Evolutionary conservation across 2,329 filamentous ascomycete species (phyloP).

Genomic region (Pyrenophora graminea): DNA sequence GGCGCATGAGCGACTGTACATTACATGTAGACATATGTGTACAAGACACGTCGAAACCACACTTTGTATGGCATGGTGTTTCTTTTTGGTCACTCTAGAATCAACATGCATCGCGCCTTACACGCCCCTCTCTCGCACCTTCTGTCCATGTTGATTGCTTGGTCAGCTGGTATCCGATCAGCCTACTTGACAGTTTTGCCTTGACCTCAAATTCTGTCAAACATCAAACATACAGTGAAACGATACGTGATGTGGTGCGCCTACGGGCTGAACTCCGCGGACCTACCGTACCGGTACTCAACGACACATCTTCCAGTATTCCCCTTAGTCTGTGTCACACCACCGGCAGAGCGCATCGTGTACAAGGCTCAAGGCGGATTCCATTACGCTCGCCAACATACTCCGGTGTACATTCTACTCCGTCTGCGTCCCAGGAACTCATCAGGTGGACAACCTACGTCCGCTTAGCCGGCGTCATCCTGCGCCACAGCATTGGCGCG

Average conservation of each 20-base stretch:
- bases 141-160: not conserved
- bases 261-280: not conserved
- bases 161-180: too few species aligned
- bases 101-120: too few species aligned
- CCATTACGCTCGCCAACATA: not conserved
- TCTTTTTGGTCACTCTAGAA: too few species aligned
- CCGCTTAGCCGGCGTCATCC: constrained; percentile 21
- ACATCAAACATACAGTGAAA: not conserved
- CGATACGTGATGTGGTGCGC: not conserved
- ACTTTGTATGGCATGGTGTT: not conserved
- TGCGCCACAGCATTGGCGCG: constrained; percentile 20
- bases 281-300: too few species aligned
- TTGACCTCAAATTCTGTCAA: too few species aligned
- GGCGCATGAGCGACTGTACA: constrained; percentile 15
- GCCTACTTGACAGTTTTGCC: too few species aligned
- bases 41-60: constrained; percentile 16
- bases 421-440: constrained; percentile 18
- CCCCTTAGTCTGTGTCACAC: not conserved
- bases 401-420: constrained; percentile 5
- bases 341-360: constrained; percentile 1
- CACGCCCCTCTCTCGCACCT: too few species aligned
- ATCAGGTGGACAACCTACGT: constrained; percentile 22
- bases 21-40: constrained; percentile 26
- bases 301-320: too few species aligned
- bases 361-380: constrained; percentile 13